Base-by-base conservation (phyloP, 139 green algal species). In the Zygnema cylindricum region DNA sequence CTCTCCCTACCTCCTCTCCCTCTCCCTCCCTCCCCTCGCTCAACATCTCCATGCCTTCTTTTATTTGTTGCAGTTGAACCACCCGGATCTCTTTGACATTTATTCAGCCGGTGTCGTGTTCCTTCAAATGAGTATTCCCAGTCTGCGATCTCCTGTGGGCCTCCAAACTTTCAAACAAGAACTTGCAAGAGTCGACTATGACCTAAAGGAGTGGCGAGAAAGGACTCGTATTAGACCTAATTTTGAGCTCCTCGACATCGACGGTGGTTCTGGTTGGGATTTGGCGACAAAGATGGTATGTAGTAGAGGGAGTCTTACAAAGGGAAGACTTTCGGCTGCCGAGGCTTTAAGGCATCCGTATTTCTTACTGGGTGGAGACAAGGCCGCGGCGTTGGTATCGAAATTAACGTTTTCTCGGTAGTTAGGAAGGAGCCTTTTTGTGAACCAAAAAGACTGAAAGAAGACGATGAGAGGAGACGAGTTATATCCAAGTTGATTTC, bases 1-100 rank as follows among this genome's bases (percentile, higher is more conserved):
- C n/a, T n/a, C n/a, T n/a, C n/a, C n/a, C n/a, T n/a, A n/a, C n/a
- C n/a, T n/a, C n/a, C n/a, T n/a, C n/a, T n/a, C n/a, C n/a, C n/a
- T n/a, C n/a, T n/a, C n/a, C n/a, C n/a, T 83, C 3, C 40, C 11
- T n/a, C n/a, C n/a, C n/a, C n/a, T n/a, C n/a, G n/a, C n/a, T n/a
- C n/a, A n/a, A n/a, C n/a, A n/a, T n/a, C 69, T 3, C 69, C 25
- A 36, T 16, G 11, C 69, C 11, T 76, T 78, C 36, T 78, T 38
- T 49, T 38, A n/a, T 1, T 49, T 25, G 33, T 55, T 84, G 77
- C 88, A 92, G 63, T 36, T 94, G 33, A 92, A 92, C 69, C 69
- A 84, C 21, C 93, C 93, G 32, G 90, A 95, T 82, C 69, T 92
- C 54, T 95, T 94, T 77, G 93, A 95, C 91, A 93, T 78, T 35